Evolutionary conservation across 345 rosid species (phyloP), one percentile per base, ranked within the genome.

Genomic region (Melaleuca quinquenervia): DNA sequence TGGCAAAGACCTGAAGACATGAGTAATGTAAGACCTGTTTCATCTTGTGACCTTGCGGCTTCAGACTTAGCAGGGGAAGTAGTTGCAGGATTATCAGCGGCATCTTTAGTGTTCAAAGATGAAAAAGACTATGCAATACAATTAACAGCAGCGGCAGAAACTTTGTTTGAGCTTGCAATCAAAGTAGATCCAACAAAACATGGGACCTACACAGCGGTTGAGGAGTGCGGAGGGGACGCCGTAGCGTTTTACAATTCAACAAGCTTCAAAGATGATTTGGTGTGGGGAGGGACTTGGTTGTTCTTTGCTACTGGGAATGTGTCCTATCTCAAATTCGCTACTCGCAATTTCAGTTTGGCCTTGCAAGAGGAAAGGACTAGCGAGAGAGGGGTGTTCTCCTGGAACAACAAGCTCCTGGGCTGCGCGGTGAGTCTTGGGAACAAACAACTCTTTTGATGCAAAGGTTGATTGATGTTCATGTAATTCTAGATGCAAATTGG

Each of bases 1-100:
- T 94, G 95, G 96, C 92, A 91, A 86, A 93, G 93, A 84, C 95
- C 96, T 12, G 96, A 94, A 85, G 94, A 93, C 86, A 93, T 92
- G 93, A 89, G 58, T 83, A 90, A 91, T 84, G 41, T n/a, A 60
- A 89, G 96, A 80, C 91, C 90, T 1, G 91, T 91, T 56, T 92
- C 91, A 13, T 50, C 55, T 70, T 93, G 96, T 55, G 87, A 87
- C 55, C 56, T 54, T 56, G 52, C 86, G 36, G 94, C 94, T 80
- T 87, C 93, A 13, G 96, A 92, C 86, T 86, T 94, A 41, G 94
- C 92, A 13, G 95, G 94, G 41, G 95, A 94, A 85, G 90, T 91
- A 22, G 83, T 87, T 36, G 95, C 95, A 70, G 92, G 93, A 13
- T 84, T 93, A 60, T 89, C 95, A 29, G 93, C 95, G 16, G 93